Base-by-base conservation (phyloP, 495 filamentous ascomycete genomes). In the Penicillium steckii region DNA sequence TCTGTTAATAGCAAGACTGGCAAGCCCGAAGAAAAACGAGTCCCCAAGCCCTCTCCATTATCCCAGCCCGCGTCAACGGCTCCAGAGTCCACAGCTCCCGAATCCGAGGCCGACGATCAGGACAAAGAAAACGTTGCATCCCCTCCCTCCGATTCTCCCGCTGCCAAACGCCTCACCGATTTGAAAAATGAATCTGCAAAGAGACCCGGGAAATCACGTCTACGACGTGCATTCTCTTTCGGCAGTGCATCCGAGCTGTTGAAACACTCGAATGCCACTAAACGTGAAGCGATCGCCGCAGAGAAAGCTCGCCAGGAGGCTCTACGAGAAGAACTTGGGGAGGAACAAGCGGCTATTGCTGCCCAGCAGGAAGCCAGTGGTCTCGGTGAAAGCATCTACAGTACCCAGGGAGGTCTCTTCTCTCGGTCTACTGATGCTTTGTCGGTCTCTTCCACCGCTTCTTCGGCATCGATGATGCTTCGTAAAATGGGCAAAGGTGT, bases 381-480 rank as follows among this genome's bases (percentile, higher is more conserved):
- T 12, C 81, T 97, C 53, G 95, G 95, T 30, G 90, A 87, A 60
- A 92, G 86, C 60, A 97, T 99, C 59, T 99, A 99, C 70, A 85
- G 84, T 33, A 90, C 92, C 23, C 91, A 94, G 56, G 86, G 86
- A 15, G 84, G 86, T 54, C 81, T 93, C 52, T 97, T 97, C 68
- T 79, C 85, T 19, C 89, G 91, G 21, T 98, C 94, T 24, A 97
- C 91, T 7, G 94, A 99, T 72, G 96, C 97, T 53, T 68, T 99
- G 13, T 97, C 95, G 3, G 91, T 99, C 48, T 97, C 93, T 4
- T 97, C 95, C 10, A 97, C 94, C 15, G 94, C 94, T 24, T 97
- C 95, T 6, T 99, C 94, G 18, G 94, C 94, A 21, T 97, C 95
- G 29, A 87, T 99, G 56, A 99, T 99, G 94, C 92, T 99, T 62